Percentiles rank a stretch among this genome's conserved stretches.
These are phyloP conservation scores for Yamadazyma spencermartinsiae DNA, from an alignment of 1,139 yeast species.

Conservation along the genomic window DNA sequence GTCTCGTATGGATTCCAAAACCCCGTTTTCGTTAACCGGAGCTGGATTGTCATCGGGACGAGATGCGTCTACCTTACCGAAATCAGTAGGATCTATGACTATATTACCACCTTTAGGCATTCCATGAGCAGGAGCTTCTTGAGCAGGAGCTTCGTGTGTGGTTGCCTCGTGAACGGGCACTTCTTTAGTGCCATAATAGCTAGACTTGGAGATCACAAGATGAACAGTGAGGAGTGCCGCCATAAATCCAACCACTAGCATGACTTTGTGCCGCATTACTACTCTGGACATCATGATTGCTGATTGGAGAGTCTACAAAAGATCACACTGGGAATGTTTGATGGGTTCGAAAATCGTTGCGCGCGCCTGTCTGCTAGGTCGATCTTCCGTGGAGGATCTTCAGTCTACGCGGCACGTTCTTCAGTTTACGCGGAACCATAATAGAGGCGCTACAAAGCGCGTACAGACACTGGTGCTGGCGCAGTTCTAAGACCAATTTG, in stretches of 20 bases:
- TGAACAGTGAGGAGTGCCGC: neutral
- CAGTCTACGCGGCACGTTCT: no score
- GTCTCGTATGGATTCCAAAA: constrained; percentile 22
- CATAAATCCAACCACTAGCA: neutral
- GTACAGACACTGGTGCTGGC: no score
- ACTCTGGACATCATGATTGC: constrained; percentile 3
- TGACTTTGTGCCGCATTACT: constrained; percentile 1
- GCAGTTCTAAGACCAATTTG: no score
- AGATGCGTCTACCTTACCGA: neutral
- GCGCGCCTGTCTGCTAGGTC: no score
- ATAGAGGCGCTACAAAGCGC: no score
- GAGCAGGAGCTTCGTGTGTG: no score
- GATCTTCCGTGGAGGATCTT: no score
- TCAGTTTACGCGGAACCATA: no score
- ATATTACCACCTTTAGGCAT: neutral
- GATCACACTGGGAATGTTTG: no score
- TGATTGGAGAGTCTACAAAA: neutral
- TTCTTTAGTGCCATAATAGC: neutral
- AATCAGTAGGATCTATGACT: neutral
- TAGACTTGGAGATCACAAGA: neutral
- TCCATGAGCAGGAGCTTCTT: neutral
- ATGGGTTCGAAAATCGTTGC: no score
- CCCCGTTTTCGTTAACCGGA: neutral
- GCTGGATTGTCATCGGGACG: neutral
- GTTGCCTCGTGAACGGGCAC: no score